Evolutionary conservation across 805 yeast species (phyloP).

Genomic region (Zygoascus biomembranicola): DNA sequence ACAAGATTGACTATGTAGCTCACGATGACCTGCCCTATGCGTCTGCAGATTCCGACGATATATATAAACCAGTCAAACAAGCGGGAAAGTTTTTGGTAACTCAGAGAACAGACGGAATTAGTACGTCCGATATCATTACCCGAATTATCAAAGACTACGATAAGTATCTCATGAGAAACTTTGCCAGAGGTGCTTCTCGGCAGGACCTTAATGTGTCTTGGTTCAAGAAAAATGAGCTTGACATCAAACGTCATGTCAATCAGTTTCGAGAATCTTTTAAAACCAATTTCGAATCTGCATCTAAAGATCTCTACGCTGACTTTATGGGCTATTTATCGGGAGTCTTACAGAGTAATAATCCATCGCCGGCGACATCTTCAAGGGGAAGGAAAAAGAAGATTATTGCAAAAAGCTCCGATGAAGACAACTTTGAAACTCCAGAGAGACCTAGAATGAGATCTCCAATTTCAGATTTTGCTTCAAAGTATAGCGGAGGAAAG

Average conservation of each 20-base stretch:
- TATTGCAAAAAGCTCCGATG: constrained; percentile 10
- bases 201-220: constrained; percentile 94
- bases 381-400: background rate
- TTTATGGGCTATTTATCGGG: constrained; percentile 33
- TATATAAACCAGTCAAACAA: constrained; percentile 85
- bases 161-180: constrained; percentile 91
- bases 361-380: background rate
- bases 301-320: constrained; percentile 78
- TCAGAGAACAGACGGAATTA: constrained; percentile 93
- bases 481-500: constrained; percentile 44
- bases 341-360: constrained; percentile 9
- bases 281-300: constrained; percentile 55
- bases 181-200: constrained; percentile 95
- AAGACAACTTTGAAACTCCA: constrained; percentile 1
- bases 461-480: constrained; percentile 63
- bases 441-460: constrained; percentile 23
- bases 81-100: constrained; percentile 87
- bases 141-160: constrained; percentile 93
- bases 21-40: constrained; percentile 97
- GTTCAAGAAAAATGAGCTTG: constrained; percentile 95
- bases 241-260: constrained; percentile 78
- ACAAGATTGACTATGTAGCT: constrained; percentile 90
- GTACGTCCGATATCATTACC: constrained; percentile 93
- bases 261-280: constrained; percentile 85
- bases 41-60: constrained; percentile 81